Evolutionary conservation across 2,329 filamentous ascomycete species (phyloP).

Genomic region (Escovopsis weberi): DNA sequence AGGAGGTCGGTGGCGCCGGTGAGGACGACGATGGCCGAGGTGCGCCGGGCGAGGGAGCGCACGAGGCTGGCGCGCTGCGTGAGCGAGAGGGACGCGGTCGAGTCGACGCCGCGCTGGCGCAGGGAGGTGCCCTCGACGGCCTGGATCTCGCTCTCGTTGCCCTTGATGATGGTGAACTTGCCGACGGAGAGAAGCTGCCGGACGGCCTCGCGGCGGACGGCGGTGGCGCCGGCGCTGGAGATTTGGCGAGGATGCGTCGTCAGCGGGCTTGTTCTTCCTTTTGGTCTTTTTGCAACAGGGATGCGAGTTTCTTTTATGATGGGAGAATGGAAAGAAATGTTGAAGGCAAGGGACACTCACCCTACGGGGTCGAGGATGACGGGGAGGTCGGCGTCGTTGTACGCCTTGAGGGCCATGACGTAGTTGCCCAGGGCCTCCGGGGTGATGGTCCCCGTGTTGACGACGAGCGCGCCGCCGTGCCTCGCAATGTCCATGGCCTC

Average conservation of each 20-base stretch:
- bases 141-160: conserved; percentile 79
- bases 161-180: conserved; percentile 81
- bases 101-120: conserved; percentile 72
- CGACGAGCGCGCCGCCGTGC: conserved; percentile 63
- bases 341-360: conserved; percentile 21
- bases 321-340: not conserved
- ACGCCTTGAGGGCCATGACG: conserved; percentile 58
- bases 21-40: conserved; percentile 65
- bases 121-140: conserved; percentile 46
- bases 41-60: conserved; percentile 47
- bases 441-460: conserved; percentile 92
- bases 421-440: conserved; percentile 61
- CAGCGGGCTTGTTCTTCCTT: no score
- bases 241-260: not conserved
- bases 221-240: conserved; percentile 58
- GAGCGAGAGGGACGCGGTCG: conserved; percentile 42
- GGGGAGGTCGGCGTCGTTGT: conserved; percentile 63
- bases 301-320: no score
- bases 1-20: conserved; percentile 68
- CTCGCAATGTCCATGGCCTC: conserved; percentile 71
- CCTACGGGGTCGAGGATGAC: conserved; percentile 84
- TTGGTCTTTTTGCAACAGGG: no score
- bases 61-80: conserved; percentile 45
- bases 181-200: conserved; percentile 56
- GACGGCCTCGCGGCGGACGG: conserved; percentile 56